Base-by-base conservation (phyloP, 2,329 filamentous ascomycete genomes). In the Xylariales sp. region DNA sequence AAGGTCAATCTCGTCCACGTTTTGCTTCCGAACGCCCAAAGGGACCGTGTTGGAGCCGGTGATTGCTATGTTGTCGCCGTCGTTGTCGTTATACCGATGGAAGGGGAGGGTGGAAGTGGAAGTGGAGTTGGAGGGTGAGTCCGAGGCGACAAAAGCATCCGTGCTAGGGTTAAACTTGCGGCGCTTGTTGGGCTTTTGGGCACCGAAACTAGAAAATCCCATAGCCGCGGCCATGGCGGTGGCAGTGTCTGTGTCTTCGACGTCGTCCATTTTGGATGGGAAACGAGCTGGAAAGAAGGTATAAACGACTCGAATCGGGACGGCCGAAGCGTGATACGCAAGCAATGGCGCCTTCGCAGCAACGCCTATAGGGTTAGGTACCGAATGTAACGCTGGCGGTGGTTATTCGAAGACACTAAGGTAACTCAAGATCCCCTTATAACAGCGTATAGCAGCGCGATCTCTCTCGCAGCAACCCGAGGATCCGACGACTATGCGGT, bases 151-250 rank as follows among this genome's bases (percentile, higher is more conserved):
- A 66, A 75, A 62, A 75, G 74, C 62, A 72, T 78, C 73, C 72
- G 76, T 87, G 57, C 80, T 81, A 34, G 85, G 82, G 74, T 91
- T 89, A 78, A 88, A 90, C 75, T 90, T 90, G 68, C 91, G 86
- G 77, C 91, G 91, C 78, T 91, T 92, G 50, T 83, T 83, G 1
- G 85, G 81, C 60, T 81, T 77, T 72, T 86, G 82, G 9, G 81
- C 79, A 71, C 91, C 91, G 75, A 94, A 94, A 65, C 87, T 85
- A 8, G 89, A 86, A 79, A 94, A 94, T 70, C 92, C 92, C 89
- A 94, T 91, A 54, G 87, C 85, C 49, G 87, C 86, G 28, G 89
- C 89, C 78, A 93, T 89, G 60, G 86, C 86, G 49, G 81, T 80
- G 56, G 86, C 83, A 23, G 76, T 76, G n/a, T 77, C 75, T 43